Evolutionary conservation across 495 filamentous ascomycete species (phyloP), one percentile per base, ranked within the genome.

Genomic region (Xylaria telfairii): DNA sequence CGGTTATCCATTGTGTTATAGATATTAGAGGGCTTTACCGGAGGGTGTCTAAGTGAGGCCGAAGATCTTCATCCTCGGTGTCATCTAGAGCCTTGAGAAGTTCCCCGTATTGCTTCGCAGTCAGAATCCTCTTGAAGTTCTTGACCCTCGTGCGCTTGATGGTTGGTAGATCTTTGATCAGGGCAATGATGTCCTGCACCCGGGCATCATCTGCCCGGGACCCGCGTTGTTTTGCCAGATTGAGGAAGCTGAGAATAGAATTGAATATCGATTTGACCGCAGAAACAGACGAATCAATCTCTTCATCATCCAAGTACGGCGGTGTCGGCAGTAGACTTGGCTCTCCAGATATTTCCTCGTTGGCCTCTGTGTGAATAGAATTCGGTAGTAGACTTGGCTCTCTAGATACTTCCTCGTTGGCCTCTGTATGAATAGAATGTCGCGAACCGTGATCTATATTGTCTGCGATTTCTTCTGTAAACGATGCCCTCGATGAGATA

Each of bases 161-260:
- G 4, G 28, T 53, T 4, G 44, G 63, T 41, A 65, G 19, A 9
- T 28, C 15, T 66, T 66, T 66, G 32, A 66, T 54, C 46, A 66
- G 12, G 21, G 17, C 32, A 7, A 54, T 53, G 4, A 21, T 66
- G 32, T 32, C 28, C 32, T 28, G 34, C 12, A 66, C 30, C 34
- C 32, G 64, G 46, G 32, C 47, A 54, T 41, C 47, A 1, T 54
- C 47, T 66, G 47, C 64, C 64, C 47, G 34, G 47, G 30, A 53
- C 30, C 32, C 28, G 32, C 17, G 17, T 51, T 65, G 63, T 39
- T 65, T 65, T 53, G 46, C 63, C 63, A 65, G 44, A 65, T 65
- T 65, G 63, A 65, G 63, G 17, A 65, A 51, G 46, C 63, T 53
- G 28, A 65, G 6, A 8, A 65, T 4, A 0, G 44, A 39, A 28